Conservation (phyloP, 2,329 filamentous ascomycete species). For the Trichoderma simmonsii region DNA sequence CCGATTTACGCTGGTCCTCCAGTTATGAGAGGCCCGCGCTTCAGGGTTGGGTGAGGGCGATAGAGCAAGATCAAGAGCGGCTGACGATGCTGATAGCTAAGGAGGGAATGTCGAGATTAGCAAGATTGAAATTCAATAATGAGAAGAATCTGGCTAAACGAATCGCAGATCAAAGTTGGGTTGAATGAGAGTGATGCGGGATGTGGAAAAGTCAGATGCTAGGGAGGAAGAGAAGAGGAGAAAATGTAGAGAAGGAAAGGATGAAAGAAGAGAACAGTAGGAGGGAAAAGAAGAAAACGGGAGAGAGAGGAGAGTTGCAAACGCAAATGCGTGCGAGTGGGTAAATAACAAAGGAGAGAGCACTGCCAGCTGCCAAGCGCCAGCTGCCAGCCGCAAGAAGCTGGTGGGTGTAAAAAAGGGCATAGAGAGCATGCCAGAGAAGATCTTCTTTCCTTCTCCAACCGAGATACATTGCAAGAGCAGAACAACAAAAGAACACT, state of each 20-base stretch:
- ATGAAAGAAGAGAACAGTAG: neutral
- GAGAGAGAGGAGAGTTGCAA: neutral
- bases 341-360: neutral
- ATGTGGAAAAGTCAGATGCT: neutral
- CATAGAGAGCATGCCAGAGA: neutral
- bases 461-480: neutral
- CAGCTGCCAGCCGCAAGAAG: neutral
- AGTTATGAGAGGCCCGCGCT: conserved; percentile 46
- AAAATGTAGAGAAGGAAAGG: neutral
- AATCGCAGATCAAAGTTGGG: neutral
- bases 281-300: neutral
- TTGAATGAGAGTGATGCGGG: neutral
- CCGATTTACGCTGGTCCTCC: conserved; percentile 59
- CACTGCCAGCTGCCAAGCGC: neutral
- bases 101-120: neutral
- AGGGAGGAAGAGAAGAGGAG: neutral
- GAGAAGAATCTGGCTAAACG: neutral
- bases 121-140: neutral
- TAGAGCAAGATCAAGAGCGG: conserved; percentile 75
- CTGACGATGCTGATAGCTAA: conserved; percentile 75
- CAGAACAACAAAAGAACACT: conserved; percentile 28
- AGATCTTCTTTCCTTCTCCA: neutral
- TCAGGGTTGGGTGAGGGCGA: conserved; percentile 65
- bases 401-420: neutral
- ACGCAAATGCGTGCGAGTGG: neutral